Conservation (phyloP, 495 filamentous ascomycete species). For the Schizothecium vesticola region DNA sequence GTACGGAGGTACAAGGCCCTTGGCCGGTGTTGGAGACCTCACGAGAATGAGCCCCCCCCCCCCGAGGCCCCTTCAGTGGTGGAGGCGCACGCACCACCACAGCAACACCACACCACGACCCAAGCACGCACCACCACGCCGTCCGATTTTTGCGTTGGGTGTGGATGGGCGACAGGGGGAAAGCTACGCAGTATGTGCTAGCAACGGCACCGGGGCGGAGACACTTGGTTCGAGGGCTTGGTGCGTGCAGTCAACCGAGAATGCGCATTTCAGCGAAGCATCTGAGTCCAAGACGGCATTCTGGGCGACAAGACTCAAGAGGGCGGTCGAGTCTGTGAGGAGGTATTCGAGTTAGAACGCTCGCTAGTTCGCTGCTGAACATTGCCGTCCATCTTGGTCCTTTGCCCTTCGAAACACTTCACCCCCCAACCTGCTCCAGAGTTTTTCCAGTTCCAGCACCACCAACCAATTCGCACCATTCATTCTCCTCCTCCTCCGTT, state of each 20-base stretch:
- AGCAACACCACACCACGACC: background rate
- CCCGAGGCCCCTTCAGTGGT: background rate
- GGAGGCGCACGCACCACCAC: background rate
- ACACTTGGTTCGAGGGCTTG: constrained; percentile 15
- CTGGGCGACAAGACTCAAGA: background rate
- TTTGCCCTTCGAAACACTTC: background rate
- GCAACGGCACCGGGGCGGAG: constrained; percentile 16
- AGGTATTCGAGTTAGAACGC: background rate
- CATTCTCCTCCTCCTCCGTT: background rate
- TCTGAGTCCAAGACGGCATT: background rate
- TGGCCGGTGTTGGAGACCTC: constrained; percentile 22
- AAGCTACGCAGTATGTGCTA: too few species aligned
- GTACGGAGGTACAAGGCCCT: constrained; percentile 4
- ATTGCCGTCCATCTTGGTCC: background rate
- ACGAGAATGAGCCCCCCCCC: constrained; percentile 22
- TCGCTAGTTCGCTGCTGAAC: background rate
- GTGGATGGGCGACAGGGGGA: constrained; percentile 17
- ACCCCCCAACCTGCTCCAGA: background rate
- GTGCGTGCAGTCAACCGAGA: constrained; percentile 8
- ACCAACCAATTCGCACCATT: background rate
- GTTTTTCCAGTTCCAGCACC: background rate
- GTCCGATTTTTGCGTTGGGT: constrained; percentile 19
- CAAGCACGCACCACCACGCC: background rate
- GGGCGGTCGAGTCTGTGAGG: background rate
- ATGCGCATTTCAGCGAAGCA: background rate